Evolutionary conservation across 257 asterid species (phyloP).

Genomic region (Capsicum rhomboideum): DNA sequence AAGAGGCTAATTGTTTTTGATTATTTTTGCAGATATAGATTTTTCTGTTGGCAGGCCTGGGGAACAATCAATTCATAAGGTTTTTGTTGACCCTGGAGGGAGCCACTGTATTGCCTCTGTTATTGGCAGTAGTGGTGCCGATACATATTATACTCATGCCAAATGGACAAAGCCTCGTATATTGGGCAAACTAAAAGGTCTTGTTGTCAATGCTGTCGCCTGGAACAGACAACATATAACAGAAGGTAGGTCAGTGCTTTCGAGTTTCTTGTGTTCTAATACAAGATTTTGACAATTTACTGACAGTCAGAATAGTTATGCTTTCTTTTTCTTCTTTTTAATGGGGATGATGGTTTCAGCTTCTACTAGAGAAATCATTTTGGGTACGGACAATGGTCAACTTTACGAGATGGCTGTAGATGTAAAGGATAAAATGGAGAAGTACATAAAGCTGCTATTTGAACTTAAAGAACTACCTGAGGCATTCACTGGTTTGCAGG

Average conservation of each 20-base stretch:
- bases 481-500: conserved; percentile 94
- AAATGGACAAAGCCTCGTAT: conserved; percentile 94
- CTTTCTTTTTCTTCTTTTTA: neutral
- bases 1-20: neutral
- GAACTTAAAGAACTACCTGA: conserved; percentile 88
- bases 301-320: neutral
- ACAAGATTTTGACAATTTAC: neutral
- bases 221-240: conserved; percentile 92
- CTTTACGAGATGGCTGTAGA: conserved; percentile 83
- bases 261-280: neutral
- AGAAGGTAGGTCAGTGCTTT: conserved; percentile 46
- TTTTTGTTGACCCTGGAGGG: conserved; percentile 94
- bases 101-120: conserved; percentile 91
- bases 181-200: conserved; percentile 69
- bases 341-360: conserved; percentile 41
- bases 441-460: conserved; percentile 68
- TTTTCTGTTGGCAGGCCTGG: conserved; percentile 87
- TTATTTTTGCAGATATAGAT: conserved; percentile 60
- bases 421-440: conserved; percentile 97
- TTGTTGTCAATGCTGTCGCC: conserved; percentile 72
- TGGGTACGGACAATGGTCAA: conserved; percentile 89
- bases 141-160: conserved; percentile 84
- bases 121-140: conserved; percentile 85
- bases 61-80: conserved; percentile 85
- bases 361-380: conserved; percentile 85